Percentiles rank a stretch among this genome's conserved stretches.
Conservation (phyloP, 139 green algal genomes). For the Chlorella ohadii region DNA sequence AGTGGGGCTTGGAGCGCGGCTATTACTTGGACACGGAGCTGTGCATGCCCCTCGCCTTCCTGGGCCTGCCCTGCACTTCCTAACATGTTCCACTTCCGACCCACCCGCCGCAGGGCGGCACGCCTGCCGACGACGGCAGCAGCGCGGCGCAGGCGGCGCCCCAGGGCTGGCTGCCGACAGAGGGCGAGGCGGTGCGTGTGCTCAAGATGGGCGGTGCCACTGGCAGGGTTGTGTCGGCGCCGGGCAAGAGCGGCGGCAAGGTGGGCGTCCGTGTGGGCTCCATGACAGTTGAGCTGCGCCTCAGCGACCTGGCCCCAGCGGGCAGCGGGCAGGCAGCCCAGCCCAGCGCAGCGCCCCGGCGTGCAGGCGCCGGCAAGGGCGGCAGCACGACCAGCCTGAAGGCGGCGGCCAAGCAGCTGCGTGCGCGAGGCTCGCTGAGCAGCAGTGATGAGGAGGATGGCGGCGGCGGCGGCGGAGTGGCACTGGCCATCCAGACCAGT, state of each 20-base stretch:
- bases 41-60: no score
- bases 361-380: not conserved
- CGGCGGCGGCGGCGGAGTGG: not conserved
- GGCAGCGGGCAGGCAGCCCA: not conserved
- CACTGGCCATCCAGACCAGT: constrained; percentile 43
- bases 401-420: constrained; percentile 9
- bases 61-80: no score
- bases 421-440: not conserved
- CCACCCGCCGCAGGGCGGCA: not conserved
- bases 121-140: not conserved
- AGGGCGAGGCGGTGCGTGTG: constrained; percentile 40
- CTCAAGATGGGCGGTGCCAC: constrained; percentile 45
- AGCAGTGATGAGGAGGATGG: not conserved
- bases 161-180: constrained; percentile 23
- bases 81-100: no score
- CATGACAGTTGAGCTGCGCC: constrained; percentile 37
- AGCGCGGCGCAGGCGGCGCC: not conserved
- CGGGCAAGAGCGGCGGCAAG: not conserved
- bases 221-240: constrained; percentile 21
- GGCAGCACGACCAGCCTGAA: not conserved
- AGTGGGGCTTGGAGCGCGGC: no score
- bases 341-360: not conserved
- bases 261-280: constrained; percentile 45
- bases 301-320: constrained; percentile 36
- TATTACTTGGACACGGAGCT: no score